phyloP scores from a whole-genome alignment of 805 yeast genomes.

The Debaryomyces castellii region DNA sequence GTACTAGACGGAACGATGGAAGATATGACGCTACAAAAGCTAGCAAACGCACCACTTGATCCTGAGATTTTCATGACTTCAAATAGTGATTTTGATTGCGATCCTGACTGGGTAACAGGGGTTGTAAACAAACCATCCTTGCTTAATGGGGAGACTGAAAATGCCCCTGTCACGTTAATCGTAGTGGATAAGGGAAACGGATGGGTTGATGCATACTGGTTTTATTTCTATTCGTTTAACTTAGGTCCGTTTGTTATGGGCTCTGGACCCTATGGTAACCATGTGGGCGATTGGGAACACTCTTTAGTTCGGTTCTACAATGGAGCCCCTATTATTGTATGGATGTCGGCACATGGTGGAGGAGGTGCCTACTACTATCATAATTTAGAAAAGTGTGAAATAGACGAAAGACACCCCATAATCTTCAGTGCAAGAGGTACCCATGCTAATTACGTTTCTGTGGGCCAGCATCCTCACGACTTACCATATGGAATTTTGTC shows the following conservation, averaged over 20 bases:
- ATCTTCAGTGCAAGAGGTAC: slow-evolving; percentile 93
- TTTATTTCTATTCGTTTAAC: slow-evolving; percentile 90
- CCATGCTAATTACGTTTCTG: slow-evolving; percentile 95
- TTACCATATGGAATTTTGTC: slow-evolving; percentile 86
- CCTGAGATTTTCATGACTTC: slow-evolving; percentile 60
- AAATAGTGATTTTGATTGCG: slow-evolving; percentile 62
- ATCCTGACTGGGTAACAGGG: slow-evolving; percentile 88
- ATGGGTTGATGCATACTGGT: slow-evolving; percentile 95
- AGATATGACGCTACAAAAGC: slow-evolving; percentile 28
- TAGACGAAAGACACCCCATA: slow-evolving; percentile 55
- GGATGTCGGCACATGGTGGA: slow-evolving; percentile 99
- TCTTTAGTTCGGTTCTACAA: slow-evolving; percentile 79
- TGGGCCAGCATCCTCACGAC: slow-evolving; percentile 95
- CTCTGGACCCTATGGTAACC: slow-evolving; percentile 94
- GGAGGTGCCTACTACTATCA: slow-evolving; percentile 84
- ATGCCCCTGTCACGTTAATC: slow-evolving; percentile 79
- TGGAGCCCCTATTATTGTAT: slow-evolving; percentile 77
- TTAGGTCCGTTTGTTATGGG: slow-evolving; percentile 98
- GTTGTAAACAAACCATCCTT: slow-evolving; percentile 62
- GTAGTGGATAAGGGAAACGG: slow-evolving; percentile 93
- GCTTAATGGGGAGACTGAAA: slow-evolving; percentile 64
- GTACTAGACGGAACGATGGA: slow-evolving; percentile 30
- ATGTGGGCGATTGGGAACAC: slow-evolving; percentile 98
- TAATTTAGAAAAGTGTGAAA: slow-evolving; percentile 66
- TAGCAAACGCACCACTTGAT: slow-evolving; percentile 28